Evolutionary conservation across 2,329 filamentous ascomycete genomes (phyloP), one percentile per base, ranked within the genome.

Genomic region (Achaetomium macrosporum): DNA sequence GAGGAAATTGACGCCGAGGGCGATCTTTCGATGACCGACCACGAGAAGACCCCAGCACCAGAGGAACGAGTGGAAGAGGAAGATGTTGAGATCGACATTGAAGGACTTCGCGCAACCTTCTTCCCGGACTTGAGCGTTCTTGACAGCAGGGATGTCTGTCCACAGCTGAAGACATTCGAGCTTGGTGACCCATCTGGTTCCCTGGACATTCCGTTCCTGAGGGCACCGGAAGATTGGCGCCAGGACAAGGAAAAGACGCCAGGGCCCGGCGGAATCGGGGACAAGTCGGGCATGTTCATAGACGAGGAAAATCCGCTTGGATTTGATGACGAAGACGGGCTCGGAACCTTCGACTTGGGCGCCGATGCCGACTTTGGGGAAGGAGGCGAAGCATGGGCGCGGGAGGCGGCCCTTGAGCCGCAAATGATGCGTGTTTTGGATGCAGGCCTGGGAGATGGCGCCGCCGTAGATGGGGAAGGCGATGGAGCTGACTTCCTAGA

Each of bases 371-470:
- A 88, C 12, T 99, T 99, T 66, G 93, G 93, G 25, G 91, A 97
- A 67, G 93, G 93, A 55, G 93, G 93, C 58, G 93, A 99, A 68
- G 89, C 87, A 1, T 99, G 93, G 92, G 93, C 92, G 5, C 83
- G 85, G 61, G 90, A 96, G 68, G 90, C 91, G 39, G 91, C 88
- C 11, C 73, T 92, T 17, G 88, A 92, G 63, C 89, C 88, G 40
- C 90, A 95, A 71, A 87, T 90, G 73, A 87, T 90, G 73, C 87
- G 89, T 47, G 83, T 92, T 20, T 89, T 90, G 62, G 81, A 83
- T 61, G 77, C 77, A 76, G 79, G 20, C 79, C 39, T 50, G 44
- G 37, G 43, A 33, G 80, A 82, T 57, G 79, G 79, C 36, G 80
- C 80, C 55, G 77, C 74, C 20, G 75, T 69, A n/a, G 75, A 69